These are phyloP conservation scores for Apodospora peruviana DNA, from an alignment of 495 filamentous ascomycete genomes.

Conservation along the genomic window DNA sequence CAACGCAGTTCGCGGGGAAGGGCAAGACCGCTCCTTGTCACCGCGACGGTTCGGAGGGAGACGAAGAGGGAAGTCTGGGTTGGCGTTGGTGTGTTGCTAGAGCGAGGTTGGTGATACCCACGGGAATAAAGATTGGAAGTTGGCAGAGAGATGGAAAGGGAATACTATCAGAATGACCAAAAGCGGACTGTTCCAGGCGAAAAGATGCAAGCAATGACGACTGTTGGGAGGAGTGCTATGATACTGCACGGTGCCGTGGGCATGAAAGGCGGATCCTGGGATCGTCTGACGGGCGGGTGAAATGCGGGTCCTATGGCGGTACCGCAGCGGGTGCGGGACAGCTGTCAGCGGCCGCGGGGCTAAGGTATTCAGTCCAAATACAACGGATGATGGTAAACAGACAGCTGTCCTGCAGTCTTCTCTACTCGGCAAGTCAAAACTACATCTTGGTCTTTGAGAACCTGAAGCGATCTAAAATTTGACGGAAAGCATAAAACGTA, in stretches of 20 bases:
- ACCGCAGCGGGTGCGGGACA: no score
- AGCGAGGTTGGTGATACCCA: no score
- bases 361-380: no score
- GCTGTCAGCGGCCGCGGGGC: no score
- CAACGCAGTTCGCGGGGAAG: conserved; percentile 5
- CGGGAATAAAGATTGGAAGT: background rate
- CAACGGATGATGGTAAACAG: no score
- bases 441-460: background rate
- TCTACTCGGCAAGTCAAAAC: background rate
- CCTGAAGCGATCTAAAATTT: background rate
- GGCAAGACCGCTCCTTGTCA: background rate
- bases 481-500: background rate
- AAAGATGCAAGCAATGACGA: conserved; percentile 1
- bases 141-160: background rate
- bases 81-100: background rate
- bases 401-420: no score
- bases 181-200: background rate
- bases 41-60: background rate
- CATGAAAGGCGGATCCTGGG: background rate
- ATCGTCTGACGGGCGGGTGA: no score
- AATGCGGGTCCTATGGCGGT: no score
- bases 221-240: background rate
- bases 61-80: background rate
- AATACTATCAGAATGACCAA: background rate
- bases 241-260: background rate